phyloP scores from a whole-genome alignment of 1,139 yeast species.

The Geotrichum europaeum region DNA sequence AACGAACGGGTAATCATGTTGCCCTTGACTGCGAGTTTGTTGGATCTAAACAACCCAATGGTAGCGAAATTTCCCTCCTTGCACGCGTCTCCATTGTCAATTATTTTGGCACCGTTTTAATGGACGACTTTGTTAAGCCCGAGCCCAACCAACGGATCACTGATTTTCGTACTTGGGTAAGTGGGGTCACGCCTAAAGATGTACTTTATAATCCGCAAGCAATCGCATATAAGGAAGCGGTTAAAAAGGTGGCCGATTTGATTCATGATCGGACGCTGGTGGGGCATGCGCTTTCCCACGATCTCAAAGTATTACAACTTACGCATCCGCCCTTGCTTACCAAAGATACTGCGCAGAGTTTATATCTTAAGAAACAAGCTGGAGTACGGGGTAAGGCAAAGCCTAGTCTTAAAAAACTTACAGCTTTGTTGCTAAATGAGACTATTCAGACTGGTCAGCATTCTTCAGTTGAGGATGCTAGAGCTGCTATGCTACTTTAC shows the following conservation, averaged over 20 bases:
- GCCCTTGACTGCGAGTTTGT: constrained; percentile 95
- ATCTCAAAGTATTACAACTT: constrained; percentile 58
- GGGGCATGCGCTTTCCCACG: constrained; percentile 84
- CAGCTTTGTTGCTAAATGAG: constrained; percentile 49
- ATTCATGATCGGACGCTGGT: constrained; percentile 47
- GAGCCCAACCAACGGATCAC: constrained; percentile 66
- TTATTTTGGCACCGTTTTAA: constrained; percentile 62
- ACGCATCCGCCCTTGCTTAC: constrained; percentile 59
- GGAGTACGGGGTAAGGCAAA: constrained; percentile 66
- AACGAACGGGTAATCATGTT: constrained; percentile 53
- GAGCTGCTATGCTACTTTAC: constrained; percentile 76
- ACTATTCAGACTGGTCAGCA: constrained; percentile 74
- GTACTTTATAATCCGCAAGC: constrained; percentile 37
- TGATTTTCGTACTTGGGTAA: constrained; percentile 93
- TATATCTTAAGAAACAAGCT: constrained; percentile 45
- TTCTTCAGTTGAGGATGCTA: constrained; percentile 87
- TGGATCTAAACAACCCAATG: constrained; percentile 40
- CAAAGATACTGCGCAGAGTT: constrained; percentile 69
- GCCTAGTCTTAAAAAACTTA: constrained; percentile 53
- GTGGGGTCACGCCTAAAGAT: constrained; percentile 62
- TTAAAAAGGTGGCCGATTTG: constrained; percentile 47
- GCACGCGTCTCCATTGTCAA: constrained; percentile 88
- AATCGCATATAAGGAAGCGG: constrained; percentile 60
- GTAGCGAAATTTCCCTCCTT: constrained; percentile 53
- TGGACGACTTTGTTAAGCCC: constrained; percentile 61